Evolutionary conservation across 495 filamentous ascomycete genomes (phyloP), one percentile per base, ranked within the genome.

Genomic region (Aspergillus indologenus): DNA sequence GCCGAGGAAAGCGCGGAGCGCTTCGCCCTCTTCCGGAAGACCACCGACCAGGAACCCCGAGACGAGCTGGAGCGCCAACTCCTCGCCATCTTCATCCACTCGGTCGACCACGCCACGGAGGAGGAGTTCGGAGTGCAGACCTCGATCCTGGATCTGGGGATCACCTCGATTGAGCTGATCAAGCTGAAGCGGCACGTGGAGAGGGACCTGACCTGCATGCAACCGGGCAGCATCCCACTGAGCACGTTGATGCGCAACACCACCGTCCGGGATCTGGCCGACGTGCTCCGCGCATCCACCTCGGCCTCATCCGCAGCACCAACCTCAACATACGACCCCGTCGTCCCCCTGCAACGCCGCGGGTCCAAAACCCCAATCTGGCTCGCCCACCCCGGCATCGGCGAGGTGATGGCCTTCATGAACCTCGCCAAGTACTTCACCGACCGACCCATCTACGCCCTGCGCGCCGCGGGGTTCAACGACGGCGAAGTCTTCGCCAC

Each of bases 401-500:
- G 81, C 14, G 83, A 84, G 55, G 68, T 84, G 0, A 70, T 85
- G 3, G 75, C 84, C 42, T 85, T 85, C 66, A 65, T 85, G 26
- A 63, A 66, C 21, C 63, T 85, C 1, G 72, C 74, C 17, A 65
- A 78, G 8, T 68, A 77, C 48, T 56, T 82, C 45, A 57, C 59
- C 7, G 75, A 81, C 53, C 79, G 83, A 0, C 77, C 79, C 1
- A 65, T 84, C 31, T 79, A 81, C 60, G 83, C 79, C 2, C 56
- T 85, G 15, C 77, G 82, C 3, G 77, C 82, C 0, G 69, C 73
- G 1, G 83, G 83, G 11, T 82, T 83, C 63, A 64, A 81, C 40
- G 42, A 55, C 6, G 66, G 71, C 45, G 67, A 81, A 50, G 17
- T 50, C 2, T 57, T 45, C 9, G 79, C 82, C 53, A 22, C 22